Evolutionary conservation across 768 basidiomycete genomes (phyloP).

Genomic region (Boletus eberwhitei): DNA sequence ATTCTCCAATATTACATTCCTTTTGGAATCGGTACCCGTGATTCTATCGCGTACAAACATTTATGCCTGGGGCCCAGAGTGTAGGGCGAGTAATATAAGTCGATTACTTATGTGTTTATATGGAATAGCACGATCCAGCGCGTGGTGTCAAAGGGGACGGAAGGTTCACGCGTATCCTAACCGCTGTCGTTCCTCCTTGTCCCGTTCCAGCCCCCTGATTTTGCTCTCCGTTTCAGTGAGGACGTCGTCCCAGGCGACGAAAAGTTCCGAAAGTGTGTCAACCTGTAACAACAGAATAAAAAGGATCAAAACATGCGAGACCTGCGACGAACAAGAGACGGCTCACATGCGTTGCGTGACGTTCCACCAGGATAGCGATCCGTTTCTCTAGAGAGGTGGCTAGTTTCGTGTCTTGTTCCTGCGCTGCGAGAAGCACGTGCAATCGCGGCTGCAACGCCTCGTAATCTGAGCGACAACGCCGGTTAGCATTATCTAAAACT

Average conservation of each 20-base stretch:
- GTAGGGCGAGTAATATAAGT: constrained; percentile 17
- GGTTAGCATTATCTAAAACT: background rate
- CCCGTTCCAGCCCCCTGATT: constrained; percentile 54
- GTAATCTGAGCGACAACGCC: constrained; percentile 42
- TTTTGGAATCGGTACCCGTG: constrained; percentile 10
- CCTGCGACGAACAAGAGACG: background rate
- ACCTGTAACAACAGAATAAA: constrained; percentile 44
- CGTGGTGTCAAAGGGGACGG: background rate
- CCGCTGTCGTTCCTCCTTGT: constrained; percentile 54
- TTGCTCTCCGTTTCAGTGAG: constrained; percentile 65
- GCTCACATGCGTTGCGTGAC: constrained; percentile 68
- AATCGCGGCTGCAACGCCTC: constrained; percentile 68
- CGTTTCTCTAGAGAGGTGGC: constrained; percentile 62
- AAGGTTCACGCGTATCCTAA: constrained; percentile 52
- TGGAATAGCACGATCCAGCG: constrained; percentile 11
- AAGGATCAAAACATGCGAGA: background rate
- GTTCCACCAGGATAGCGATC: constrained; percentile 61
- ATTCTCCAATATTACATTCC: constrained; percentile 11
- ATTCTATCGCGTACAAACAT: constrained; percentile 6
- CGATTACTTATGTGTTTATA: constrained; percentile 20
- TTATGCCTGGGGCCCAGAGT: constrained; percentile 2
- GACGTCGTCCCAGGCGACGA: constrained; percentile 82
- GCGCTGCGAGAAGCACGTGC: constrained; percentile 51
- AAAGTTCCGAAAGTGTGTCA: constrained; percentile 77
- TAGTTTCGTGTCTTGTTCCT: constrained; percentile 56